These are phyloP conservation scores for Colletotrichum musicola DNA, from an alignment of 2,329 filamentous ascomycete genomes.

Conservation along the genomic window DNA sequence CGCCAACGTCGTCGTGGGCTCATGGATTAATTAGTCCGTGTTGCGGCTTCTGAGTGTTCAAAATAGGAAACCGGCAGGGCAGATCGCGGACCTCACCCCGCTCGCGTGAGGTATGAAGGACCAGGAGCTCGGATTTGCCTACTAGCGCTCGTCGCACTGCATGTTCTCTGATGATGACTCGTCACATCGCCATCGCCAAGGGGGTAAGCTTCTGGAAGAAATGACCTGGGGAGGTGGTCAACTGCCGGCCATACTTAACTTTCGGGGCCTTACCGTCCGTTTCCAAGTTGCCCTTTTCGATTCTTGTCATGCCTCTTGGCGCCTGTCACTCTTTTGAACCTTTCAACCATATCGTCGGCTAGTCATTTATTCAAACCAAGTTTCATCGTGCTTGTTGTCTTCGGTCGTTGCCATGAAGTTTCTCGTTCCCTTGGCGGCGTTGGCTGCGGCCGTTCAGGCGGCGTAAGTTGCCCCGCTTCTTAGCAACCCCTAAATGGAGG, in stretches of 20 bases:
- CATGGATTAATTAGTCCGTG: too few species aligned
- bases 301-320: slow-evolving; percentile 6
- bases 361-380: slow-evolving; percentile 10
- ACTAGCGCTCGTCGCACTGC: neutral
- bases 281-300: neutral
- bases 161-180: neutral
- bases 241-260: slow-evolving; percentile 23
- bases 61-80: slow-evolving; percentile 7
- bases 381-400: neutral
- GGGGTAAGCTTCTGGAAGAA: slow-evolving; percentile 3
- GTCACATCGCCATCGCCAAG: slow-evolving; percentile 13
- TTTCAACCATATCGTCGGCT: neutral
- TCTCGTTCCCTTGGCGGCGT: neutral
- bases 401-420: neutral
- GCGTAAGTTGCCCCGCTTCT: neutral
- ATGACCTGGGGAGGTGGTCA: neutral
- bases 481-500: neutral
- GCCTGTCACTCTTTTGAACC: slow-evolving; percentile 12
- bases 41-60: neutral
- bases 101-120: neutral
- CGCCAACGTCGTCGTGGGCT: slow-evolving; percentile 1
- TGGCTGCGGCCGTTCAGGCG: slow-evolving; percentile 6
- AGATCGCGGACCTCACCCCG: neutral
- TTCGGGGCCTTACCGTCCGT: neutral
- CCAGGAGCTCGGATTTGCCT: neutral